Evolutionary conservation across 2,329 filamentous ascomycete genomes (phyloP).

Genomic region (Fusarium coffeatum): DNA sequence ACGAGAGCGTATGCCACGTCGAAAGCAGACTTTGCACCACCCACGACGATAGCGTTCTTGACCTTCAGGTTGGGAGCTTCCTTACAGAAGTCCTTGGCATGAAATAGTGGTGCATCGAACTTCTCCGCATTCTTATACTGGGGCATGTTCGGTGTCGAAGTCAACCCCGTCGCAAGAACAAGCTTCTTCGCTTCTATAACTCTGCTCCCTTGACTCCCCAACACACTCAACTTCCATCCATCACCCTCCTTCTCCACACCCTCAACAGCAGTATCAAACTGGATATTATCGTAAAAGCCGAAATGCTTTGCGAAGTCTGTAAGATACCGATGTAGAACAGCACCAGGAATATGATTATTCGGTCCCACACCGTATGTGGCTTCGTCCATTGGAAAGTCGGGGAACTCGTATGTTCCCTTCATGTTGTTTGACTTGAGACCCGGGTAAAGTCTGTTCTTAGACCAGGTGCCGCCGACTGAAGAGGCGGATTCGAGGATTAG

Average conservation of each 20-base stretch:
- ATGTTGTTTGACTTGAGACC: conserved; percentile 74
- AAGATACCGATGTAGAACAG: conserved; percentile 53
- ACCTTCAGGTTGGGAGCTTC: conserved; percentile 49
- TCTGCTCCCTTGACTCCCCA: not conserved
- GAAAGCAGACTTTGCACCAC: conserved; percentile 68
- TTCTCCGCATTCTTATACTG: conserved; percentile 51
- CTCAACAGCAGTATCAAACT: conserved; percentile 63
- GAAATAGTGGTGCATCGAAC: conserved; percentile 57
- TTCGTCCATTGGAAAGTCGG: conserved; percentile 70
- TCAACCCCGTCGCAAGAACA: conserved; percentile 64
- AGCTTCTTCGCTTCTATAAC: conserved; percentile 52
- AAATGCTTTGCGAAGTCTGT: conserved; percentile 57
- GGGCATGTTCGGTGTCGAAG: conserved; percentile 58
- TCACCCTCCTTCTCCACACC: conserved; percentile 49
- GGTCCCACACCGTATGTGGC: conserved; percentile 55
- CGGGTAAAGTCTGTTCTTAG: conserved; percentile 67
- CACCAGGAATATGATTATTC: conserved; percentile 52
- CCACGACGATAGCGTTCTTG: conserved; percentile 60
- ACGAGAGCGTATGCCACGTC: conserved; percentile 68
- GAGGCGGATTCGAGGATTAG: conserved; percentile 62
- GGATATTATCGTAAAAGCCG: conserved; percentile 60
- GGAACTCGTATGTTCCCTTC: conserved; percentile 71
- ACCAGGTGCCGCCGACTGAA: conserved; percentile 71
- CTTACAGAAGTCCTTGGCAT: conserved; percentile 56
- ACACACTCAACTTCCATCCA: not conserved